These are phyloP conservation scores for Prunus davidiana DNA, from an alignment of 306 rosid genomes.

Conservation along the genomic window DNA sequence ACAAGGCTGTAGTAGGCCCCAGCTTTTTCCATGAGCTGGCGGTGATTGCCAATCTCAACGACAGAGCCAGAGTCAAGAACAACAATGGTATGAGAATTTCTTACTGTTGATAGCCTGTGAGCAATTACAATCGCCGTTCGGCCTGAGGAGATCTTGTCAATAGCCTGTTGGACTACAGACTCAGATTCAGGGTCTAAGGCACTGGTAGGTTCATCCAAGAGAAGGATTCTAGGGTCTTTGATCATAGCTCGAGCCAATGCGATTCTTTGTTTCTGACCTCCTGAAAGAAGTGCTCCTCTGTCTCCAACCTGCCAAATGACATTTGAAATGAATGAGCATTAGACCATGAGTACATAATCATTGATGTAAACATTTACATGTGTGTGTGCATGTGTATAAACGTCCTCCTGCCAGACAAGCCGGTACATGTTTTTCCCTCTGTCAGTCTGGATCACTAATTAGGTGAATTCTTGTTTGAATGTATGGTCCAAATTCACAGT, in stretches of 20 bases:
- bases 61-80: constrained; percentile 75
- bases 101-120: constrained; percentile 81
- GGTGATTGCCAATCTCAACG: constrained; percentile 71
- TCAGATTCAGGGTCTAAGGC: constrained; percentile 89
- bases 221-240: constrained; percentile 76
- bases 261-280: constrained; percentile 93
- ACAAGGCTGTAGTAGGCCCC: constrained; percentile 75
- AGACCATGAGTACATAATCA: neutral
- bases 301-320: constrained; percentile 72
- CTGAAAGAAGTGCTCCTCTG: constrained; percentile 75
- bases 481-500: neutral
- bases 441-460: neutral
- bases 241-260: constrained; percentile 89
- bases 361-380: neutral
- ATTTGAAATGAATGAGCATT: neutral
- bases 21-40: constrained; percentile 59
- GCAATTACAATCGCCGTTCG: constrained; percentile 83
- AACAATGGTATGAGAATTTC: constrained; percentile 62
- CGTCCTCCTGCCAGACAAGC: neutral
- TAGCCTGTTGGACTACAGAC: constrained; percentile 67
- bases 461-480: neutral
- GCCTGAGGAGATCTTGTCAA: constrained; percentile 70
- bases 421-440: neutral
- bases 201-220: constrained; percentile 92
- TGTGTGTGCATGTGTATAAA: neutral